Percentiles rank a stretch among this genome's conserved stretches.
Conservation (phyloP, 1,139 yeast genomes). For the Blastobotrys apis region DNA sequence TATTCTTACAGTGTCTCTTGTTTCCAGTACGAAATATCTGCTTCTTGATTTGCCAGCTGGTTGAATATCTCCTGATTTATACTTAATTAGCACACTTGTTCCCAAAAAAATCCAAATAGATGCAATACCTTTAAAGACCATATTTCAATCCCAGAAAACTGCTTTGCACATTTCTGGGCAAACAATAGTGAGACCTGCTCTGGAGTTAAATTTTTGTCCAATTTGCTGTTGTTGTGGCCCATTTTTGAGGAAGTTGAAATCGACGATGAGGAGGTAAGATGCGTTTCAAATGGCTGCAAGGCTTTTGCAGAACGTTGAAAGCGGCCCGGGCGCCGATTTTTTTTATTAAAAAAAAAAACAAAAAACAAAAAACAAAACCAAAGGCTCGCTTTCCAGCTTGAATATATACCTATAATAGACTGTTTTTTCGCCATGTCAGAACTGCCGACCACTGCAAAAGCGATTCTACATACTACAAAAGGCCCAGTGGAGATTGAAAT, state of each 20-base stretch:
- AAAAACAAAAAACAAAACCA: no score
- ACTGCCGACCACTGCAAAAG: slow-evolving; percentile 64
- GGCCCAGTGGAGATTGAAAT: slow-evolving; percentile 60
- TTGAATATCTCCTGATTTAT: slow-evolving; percentile 19
- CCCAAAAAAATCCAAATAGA: background rate
- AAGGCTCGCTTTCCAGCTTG: no score
- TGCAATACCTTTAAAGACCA: slow-evolving; percentile 33
- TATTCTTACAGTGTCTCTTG: slow-evolving; percentile 29
- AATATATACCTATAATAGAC: no score
- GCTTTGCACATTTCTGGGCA: slow-evolving; percentile 36
- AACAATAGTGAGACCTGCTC: slow-evolving; percentile 35
- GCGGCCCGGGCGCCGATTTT: no score
- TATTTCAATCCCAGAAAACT: slow-evolving; percentile 41
- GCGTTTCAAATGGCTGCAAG: no score
- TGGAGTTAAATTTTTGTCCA: slow-evolving; percentile 24
- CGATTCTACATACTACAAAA: slow-evolving; percentile 51
- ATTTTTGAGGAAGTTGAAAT: slow-evolving; percentile 2
- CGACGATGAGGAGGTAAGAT: background rate
- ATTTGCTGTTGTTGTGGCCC: slow-evolving; percentile 14
- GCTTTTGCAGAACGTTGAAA: no score
- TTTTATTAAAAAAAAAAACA: no score
- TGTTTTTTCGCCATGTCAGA: no score
- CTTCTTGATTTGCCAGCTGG: slow-evolving; percentile 27
- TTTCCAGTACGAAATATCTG: slow-evolving; percentile 33
- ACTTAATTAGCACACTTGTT: background rate